These are phyloP conservation scores for Rhazya stricta DNA, from an alignment of 257 asterid genomes.

Conservation along the genomic window DNA sequence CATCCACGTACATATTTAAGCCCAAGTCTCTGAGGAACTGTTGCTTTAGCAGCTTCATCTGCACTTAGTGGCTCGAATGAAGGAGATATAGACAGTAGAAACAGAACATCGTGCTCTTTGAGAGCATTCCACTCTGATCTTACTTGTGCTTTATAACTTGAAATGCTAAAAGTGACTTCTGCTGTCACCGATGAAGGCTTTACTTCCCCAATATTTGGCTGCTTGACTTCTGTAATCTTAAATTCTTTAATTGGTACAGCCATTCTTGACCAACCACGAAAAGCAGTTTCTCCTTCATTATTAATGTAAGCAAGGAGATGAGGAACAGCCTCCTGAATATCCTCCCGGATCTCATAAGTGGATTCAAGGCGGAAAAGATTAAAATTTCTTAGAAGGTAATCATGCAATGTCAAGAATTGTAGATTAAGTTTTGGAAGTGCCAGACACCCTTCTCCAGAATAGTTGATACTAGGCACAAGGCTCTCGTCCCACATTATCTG, in stretches of 20 bases:
- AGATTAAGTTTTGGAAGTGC: slow-evolving; percentile 97
- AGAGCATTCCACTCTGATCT: slow-evolving; percentile 98
- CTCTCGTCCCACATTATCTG: slow-evolving; percentile 99
- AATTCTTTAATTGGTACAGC: slow-evolving; percentile 88
- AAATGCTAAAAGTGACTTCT: slow-evolving; percentile 77
- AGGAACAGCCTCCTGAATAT: slow-evolving; percentile 97
- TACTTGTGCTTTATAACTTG: slow-evolving; percentile 92
- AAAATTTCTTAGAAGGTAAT: slow-evolving; percentile 93
- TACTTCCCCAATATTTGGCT: slow-evolving; percentile 96
- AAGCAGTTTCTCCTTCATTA: slow-evolving; percentile 94
- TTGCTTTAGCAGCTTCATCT: slow-evolving; percentile 79
- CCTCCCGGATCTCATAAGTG: slow-evolving; percentile 97
- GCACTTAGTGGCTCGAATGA: slow-evolving; percentile 89
- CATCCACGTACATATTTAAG: slow-evolving; percentile 97
- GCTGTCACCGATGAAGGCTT: slow-evolving; percentile 94
- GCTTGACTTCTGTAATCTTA: slow-evolving; percentile 73
- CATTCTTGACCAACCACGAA: slow-evolving; percentile 99
- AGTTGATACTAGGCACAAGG: slow-evolving; percentile 97
- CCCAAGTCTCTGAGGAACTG: slow-evolving; percentile 91
- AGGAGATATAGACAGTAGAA: slow-evolving; percentile 77
- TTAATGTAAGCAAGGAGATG: slow-evolving; percentile 83
- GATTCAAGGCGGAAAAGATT: slow-evolving; percentile 99
- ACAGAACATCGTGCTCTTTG: slow-evolving; percentile 96
- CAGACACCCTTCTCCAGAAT: slow-evolving; percentile 99
- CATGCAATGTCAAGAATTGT: slow-evolving; percentile 93